Conservation (phyloP, 495 filamentous ascomycete species). For the Talaromyces liani region DNA sequence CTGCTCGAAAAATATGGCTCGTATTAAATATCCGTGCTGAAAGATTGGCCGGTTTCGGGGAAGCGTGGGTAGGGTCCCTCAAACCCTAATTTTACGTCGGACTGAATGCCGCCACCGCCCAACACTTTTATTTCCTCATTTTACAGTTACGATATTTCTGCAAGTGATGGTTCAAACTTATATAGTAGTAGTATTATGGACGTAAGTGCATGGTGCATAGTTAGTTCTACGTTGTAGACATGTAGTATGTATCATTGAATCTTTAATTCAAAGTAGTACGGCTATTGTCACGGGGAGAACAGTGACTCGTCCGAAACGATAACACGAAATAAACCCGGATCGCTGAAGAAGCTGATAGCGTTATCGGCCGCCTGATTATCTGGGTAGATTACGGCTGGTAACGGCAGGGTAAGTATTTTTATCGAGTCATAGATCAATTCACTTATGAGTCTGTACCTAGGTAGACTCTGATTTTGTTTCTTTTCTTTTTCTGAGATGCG, state of each 20-base stretch:
- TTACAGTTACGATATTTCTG: not conserved
- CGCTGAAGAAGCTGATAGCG: not conserved
- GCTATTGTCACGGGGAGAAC: not conserved
- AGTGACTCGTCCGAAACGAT: slow-evolving; percentile 9
- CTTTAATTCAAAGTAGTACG: not conserved
- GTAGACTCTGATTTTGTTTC: not conserved
- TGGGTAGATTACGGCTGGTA: not conserved
- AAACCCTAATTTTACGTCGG: not conserved
- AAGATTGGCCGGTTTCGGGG: slow-evolving; percentile 5
- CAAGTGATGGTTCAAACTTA: not conserved
- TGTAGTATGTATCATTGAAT: not conserved
- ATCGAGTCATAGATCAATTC: not conserved
- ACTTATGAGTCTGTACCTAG: not conserved
- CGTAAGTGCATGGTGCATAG: not conserved
- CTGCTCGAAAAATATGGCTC: not conserved
- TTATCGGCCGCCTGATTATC: not conserved
- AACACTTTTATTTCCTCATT: no score
- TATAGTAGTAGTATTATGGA: not conserved
- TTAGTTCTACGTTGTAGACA: no score
- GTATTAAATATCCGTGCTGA: not conserved
- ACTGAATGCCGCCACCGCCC: not conserved
- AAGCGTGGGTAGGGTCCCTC: not conserved
- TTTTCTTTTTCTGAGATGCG: not conserved
- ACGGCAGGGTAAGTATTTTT: not conserved
- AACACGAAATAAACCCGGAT: slow-evolving; percentile 5